phyloP scores from a whole-genome alignment of 495 filamentous ascomycete species.

The Penicillium paradoxum region DNA sequence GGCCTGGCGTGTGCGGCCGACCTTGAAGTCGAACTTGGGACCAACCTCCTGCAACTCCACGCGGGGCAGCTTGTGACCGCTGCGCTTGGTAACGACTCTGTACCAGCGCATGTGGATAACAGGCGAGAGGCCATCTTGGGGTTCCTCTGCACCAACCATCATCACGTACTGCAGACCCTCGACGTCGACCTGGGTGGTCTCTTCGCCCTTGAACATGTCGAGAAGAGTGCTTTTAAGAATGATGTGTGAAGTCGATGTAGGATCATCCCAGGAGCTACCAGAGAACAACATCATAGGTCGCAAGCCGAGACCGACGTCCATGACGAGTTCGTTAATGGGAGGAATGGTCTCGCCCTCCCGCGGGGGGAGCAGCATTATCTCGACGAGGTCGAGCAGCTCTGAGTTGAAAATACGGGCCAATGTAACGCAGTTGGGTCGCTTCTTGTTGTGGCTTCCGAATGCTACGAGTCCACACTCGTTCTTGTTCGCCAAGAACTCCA shows the following conservation, averaged over 20 bases:
- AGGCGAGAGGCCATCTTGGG: slow-evolving; percentile 56
- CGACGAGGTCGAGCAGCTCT: slow-evolving; percentile 89
- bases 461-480: slow-evolving; percentile 82
- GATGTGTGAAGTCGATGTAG: slow-evolving; percentile 65
- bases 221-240: slow-evolving; percentile 81
- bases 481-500: slow-evolving; percentile 92
- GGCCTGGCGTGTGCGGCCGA: slow-evolving; percentile 75
- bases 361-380: slow-evolving; percentile 72
- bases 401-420: slow-evolving; percentile 75
- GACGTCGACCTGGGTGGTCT: slow-evolving; percentile 76
- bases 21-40: slow-evolving; percentile 86
- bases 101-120: slow-evolving; percentile 78
- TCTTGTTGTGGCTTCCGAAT: slow-evolving; percentile 82
- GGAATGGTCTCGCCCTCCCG: slow-evolving; percentile 54
- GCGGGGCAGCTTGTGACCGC: slow-evolving; percentile 78
- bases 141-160: slow-evolving; percentile 72
- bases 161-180: slow-evolving; percentile 90
- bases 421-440: slow-evolving; percentile 84
- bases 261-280: slow-evolving; percentile 77
- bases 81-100: slow-evolving; percentile 75
- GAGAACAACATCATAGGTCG: slow-evolving; percentile 86
- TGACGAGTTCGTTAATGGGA: slow-evolving; percentile 79
- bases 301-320: slow-evolving; percentile 63
- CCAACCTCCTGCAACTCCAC: slow-evolving; percentile 96
- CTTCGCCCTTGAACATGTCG: slow-evolving; percentile 83